Evolutionary conservation across 805 yeast genomes (phyloP), one percentile per base, ranked within the genome.

Genomic region (Yarrowia osloensis): DNA sequence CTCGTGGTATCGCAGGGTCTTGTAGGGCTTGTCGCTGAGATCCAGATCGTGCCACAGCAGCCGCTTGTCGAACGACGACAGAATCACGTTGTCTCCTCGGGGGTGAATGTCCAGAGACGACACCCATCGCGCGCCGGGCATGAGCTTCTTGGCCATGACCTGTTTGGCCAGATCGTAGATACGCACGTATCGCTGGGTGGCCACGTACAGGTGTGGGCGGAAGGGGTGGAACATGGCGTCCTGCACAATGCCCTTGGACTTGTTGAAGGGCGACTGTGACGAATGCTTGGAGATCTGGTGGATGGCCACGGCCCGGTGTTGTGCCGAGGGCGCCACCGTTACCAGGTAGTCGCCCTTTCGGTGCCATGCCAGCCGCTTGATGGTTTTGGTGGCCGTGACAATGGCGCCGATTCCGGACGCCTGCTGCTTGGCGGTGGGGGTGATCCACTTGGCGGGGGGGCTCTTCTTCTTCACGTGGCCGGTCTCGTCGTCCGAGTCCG

Each of bases 1-100:
- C 67, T 90, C 92, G 77, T 95, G 99, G 79, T 93, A 95, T 77
- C 99, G 85, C 74, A 95, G 82, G 0, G 97, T 94, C 82, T 96
- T 95, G 81, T 92, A 95, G 33, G 99, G 99, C 59, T 96, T 91
- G 67, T 84, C 81, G 52, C 90, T 82, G 70, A 96, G 82, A 77
- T 95, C 99, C 74, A 94, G 80, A 82, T 95, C 99, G 75, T 94
- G 98, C 99, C 99, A 95, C 71, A 93, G 83, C 5, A 95, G 96
- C 72, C 98, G 85, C 82, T 93, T 92, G 78, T 95, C 99, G 77
- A 85, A 95, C 2, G 98, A 91, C 8, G 94, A 90, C 15, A 97
- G 97, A 70, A 95, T 79, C 65, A 95, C 86, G 74, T 95, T 93
- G 77, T 95, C 98, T 67, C 99, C 99, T 71, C 96, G 84, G 68